Evolutionary conservation across 1,284 basidiomycete species (phyloP).

Genomic region (Cryptococcus wingfieldii): DNA sequence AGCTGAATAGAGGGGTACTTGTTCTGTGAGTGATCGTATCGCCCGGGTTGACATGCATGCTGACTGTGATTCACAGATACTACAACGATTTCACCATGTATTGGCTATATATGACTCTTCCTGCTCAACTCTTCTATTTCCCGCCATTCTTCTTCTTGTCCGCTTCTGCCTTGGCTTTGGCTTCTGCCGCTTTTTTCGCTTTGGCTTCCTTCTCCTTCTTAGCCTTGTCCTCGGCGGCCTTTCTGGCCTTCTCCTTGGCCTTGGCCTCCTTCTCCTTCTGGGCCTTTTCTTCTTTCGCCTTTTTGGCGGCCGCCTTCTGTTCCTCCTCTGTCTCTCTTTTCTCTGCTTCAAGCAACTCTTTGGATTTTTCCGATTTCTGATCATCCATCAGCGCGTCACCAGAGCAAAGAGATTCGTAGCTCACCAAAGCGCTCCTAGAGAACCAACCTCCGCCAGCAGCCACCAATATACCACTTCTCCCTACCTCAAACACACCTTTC

Average conservation of each 20-base stretch:
- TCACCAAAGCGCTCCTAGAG: conserved; percentile 15
- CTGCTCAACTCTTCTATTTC: background rate
- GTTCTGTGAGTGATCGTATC: background rate
- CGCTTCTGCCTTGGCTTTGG: background rate
- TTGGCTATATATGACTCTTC: background rate
- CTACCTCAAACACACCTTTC: conserved; percentile 14
- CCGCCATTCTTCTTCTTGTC: background rate
- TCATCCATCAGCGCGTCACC: background rate
- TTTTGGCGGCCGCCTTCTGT: background rate
- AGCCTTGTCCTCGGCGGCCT: conserved; percentile 1
- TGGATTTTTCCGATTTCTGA: conserved; percentile 2
- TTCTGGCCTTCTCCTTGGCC: background rate
- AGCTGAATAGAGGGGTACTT: no score
- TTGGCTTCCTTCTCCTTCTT: background rate
- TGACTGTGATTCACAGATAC: background rate
- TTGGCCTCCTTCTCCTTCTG: background rate
- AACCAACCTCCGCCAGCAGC: conserved; percentile 21
- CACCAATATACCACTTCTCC: conserved; percentile 12
- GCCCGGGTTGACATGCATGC: background rate
- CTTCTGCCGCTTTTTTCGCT: background rate
- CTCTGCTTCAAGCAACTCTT: conserved; percentile 2
- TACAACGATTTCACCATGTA: background rate
- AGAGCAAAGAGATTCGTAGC: background rate
- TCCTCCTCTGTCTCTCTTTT: conserved; percentile 1
- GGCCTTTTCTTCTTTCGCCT: background rate